Percentiles rank a stretch among this genome's conserved stretches.
Evolutionary conservation across 2,329 filamentous ascomycete species (phyloP).

Genomic region (Fusarium sambucinum): DNA sequence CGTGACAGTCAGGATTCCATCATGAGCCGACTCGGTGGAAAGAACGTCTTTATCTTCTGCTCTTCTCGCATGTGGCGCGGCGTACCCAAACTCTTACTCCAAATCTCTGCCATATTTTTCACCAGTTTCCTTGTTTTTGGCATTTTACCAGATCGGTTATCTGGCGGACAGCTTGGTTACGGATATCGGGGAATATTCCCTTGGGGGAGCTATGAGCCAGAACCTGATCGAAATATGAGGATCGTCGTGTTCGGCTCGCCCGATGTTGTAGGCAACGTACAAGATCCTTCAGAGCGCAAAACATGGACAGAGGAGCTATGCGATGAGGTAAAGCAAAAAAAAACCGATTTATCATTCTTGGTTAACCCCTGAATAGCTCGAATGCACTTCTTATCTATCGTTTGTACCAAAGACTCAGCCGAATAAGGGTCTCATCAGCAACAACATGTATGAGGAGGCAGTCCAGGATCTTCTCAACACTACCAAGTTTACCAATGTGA

Average conservation of each 20-base stretch:
- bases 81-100: constrained; percentile 49
- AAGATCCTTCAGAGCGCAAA: constrained; percentile 43
- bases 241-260: constrained; percentile 65
- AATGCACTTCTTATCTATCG: constrained; percentile 61
- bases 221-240: constrained; percentile 55
- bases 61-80: constrained; percentile 58
- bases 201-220: constrained; percentile 36
- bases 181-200: constrained; percentile 45
- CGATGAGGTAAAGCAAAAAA: constrained; percentile 54
- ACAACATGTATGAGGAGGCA: constrained; percentile 61
- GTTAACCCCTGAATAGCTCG: constrained; percentile 53
- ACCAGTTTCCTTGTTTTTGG: constrained; percentile 48
- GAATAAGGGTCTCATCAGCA: constrained; percentile 67
- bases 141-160: constrained; percentile 42
- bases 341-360: not conserved
- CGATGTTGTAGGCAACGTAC: constrained; percentile 60
- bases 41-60: constrained; percentile 55
- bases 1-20: constrained; percentile 40
- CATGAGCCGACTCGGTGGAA: constrained; percentile 38
- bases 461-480: constrained; percentile 54
- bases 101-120: constrained; percentile 45
- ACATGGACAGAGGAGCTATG: constrained; percentile 65
- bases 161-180: constrained; percentile 34
- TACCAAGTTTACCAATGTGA: constrained; percentile 49
- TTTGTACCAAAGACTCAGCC: constrained; percentile 59